phyloP scores from a whole-genome alignment of 371 early-diverging fungal genomes.

The Dinochytrium kinnereticum region DNA sequence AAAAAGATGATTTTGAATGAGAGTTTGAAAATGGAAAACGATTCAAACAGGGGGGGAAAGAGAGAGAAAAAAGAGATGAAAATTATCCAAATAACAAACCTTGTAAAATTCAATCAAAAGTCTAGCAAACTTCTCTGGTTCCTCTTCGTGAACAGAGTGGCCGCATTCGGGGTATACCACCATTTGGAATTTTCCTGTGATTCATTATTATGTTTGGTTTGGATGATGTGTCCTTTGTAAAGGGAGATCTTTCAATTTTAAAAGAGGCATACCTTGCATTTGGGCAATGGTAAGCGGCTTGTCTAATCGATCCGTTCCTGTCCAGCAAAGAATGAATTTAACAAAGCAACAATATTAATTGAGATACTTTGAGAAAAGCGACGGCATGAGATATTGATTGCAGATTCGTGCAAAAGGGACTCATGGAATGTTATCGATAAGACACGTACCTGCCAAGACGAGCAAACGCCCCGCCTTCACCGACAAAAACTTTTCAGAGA shows the following conservation, averaged over 20 bases:
- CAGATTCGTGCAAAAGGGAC: too few relatives aligned
- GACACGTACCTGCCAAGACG: constrained; percentile 67
- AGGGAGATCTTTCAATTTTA: too few relatives aligned
- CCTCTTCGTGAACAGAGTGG: constrained; percentile 89
- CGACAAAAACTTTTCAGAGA: constrained; percentile 80
- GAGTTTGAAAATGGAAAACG: too few relatives aligned
- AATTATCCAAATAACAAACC: constrained; percentile 13
- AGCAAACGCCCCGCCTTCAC: constrained; percentile 78
- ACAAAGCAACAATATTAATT: constrained; percentile 5
- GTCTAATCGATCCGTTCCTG: constrained; percentile 88
- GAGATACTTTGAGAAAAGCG: too few relatives aligned
- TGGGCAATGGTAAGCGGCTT: constrained; percentile 90
- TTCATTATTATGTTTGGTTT: not conserved
- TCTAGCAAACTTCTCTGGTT: constrained; percentile 72
- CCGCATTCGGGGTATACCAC: constrained; percentile 82
- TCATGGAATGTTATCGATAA: not conserved
- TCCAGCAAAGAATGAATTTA: too few relatives aligned
- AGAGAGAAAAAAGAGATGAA: too few relatives aligned
- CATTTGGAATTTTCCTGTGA: constrained; percentile 78
- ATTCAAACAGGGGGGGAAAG: too few relatives aligned
- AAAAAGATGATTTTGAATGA: too few relatives aligned
- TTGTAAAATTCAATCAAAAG: constrained; percentile 79
- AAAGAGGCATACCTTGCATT: constrained; percentile 78
- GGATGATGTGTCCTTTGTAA: constrained; percentile 19
- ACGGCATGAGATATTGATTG: too few relatives aligned